phyloP scores from a whole-genome alignment of 768 basidiomycete genomes.

The Podaxis sp. region DNA sequence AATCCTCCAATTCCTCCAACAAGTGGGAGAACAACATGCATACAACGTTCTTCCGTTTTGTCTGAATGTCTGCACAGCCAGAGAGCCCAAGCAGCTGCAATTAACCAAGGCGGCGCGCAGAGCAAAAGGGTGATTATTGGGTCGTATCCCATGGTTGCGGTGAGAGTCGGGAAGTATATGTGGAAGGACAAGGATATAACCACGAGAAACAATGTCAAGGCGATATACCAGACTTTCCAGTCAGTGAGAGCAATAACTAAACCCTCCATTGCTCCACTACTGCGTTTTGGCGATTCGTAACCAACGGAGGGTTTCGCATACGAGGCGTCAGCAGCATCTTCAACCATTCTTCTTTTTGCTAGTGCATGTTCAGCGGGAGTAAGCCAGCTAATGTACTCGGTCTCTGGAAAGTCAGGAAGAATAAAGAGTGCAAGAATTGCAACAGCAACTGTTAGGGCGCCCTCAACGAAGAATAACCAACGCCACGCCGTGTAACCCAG shows the following conservation, averaged over 20 bases:
- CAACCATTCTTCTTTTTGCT: conserved; percentile 59
- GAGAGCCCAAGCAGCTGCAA: conserved; percentile 60
- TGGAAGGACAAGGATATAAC: conserved; percentile 68
- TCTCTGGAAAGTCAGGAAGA: conserved; percentile 74
- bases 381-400: conserved; percentile 48
- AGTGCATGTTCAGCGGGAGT: conserved; percentile 55
- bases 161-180: conserved; percentile 72
- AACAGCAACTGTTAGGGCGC: conserved; percentile 50
- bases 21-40: conserved; percentile 57
- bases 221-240: conserved; percentile 70
- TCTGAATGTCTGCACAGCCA: conserved; percentile 70
- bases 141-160: conserved; percentile 64
- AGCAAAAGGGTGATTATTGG: conserved; percentile 64
- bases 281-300: conserved; percentile 20
- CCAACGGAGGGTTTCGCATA: not conserved
- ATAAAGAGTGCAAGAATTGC: conserved; percentile 57
- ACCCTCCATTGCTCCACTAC: conserved; percentile 31
- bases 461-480: conserved; percentile 76
- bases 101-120: conserved; percentile 59
- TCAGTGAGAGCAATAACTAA: conserved; percentile 62
- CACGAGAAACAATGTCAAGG: conserved; percentile 33
- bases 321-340: conserved; percentile 38
- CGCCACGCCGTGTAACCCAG: conserved; percentile 74
- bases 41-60: conserved; percentile 65
- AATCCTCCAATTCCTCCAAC: conserved; percentile 67